Evolutionary conservation across 441 rosid genomes (phyloP).

Genomic region (Isatis lusitanica): DNA sequence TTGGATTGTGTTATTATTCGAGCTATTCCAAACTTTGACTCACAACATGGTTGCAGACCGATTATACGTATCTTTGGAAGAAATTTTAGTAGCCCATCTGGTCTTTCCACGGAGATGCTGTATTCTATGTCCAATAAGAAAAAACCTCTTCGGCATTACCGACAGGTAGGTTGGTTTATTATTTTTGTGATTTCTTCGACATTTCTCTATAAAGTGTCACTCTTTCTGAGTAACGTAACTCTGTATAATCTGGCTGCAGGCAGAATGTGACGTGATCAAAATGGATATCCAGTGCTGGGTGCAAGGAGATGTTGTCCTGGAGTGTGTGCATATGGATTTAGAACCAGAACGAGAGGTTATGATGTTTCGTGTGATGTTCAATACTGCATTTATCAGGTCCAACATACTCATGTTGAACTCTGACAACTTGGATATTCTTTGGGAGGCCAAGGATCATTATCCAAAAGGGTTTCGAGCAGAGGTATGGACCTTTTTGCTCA

Average conservation of each 20-base stretch:
- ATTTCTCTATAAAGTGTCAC: neutral
- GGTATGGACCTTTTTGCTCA: slow-evolving; percentile 43
- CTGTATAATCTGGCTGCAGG: slow-evolving; percentile 54
- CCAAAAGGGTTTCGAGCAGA: slow-evolving; percentile 94
- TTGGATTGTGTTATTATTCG: slow-evolving; percentile 88
- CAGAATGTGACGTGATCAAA: slow-evolving; percentile 89
- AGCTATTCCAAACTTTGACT: slow-evolving; percentile 82
- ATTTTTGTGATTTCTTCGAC: neutral
- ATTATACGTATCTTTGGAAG: slow-evolving; percentile 88
- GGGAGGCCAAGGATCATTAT: slow-evolving; percentile 90
- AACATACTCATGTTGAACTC: slow-evolving; percentile 90
- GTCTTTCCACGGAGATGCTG: slow-evolving; percentile 84
- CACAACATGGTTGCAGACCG: slow-evolving; percentile 94
- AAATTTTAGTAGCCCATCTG: slow-evolving; percentile 54
- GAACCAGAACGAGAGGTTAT: slow-evolving; percentile 92
- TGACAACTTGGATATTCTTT: slow-evolving; percentile 93
- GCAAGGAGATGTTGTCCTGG: slow-evolving; percentile 97
- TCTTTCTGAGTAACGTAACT: slow-evolving; percentile 17
- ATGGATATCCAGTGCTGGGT: slow-evolving; percentile 93
- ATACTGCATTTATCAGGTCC: slow-evolving; percentile 94
- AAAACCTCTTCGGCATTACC: slow-evolving; percentile 73
- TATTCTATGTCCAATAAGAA: slow-evolving; percentile 74
- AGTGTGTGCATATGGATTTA: slow-evolving; percentile 86
- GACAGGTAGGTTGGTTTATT: slow-evolving; percentile 52
- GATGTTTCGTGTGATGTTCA: slow-evolving; percentile 98